Evolutionary conservation across 345 rosid species (phyloP).

Genomic region (Citrus reticulata): DNA sequence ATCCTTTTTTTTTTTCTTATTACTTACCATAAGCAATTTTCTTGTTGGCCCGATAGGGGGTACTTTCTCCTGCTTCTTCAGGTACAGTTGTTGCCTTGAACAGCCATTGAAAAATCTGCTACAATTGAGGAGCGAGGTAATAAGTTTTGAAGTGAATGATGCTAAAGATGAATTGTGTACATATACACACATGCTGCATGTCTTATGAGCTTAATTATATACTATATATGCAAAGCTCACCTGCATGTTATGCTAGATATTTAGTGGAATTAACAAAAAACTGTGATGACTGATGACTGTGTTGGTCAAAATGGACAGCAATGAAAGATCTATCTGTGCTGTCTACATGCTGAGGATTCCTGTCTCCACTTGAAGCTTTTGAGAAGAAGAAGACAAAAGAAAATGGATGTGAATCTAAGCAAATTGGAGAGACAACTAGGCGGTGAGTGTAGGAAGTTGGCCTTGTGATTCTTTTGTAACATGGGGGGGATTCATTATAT

Average conservation of each 20-base stretch:
- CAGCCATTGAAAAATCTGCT: slow-evolving; percentile 68
- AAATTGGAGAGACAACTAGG: slow-evolving; percentile 39
- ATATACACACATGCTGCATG: neutral
- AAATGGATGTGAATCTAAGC: slow-evolving; percentile 33
- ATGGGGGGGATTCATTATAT: slow-evolving; percentile 20
- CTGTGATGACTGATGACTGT: neutral
- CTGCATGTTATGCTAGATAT: slow-evolving; percentile 52
- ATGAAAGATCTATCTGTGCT: slow-evolving; percentile 51
- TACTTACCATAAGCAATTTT: slow-evolving; percentile 21
- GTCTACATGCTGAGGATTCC: slow-evolving; percentile 44
- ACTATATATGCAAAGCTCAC: slow-evolving; percentile 28
- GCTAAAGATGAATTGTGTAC: neutral
- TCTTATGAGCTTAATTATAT: too few relatives aligned
- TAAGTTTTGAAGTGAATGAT: neutral
- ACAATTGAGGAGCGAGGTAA: slow-evolving; percentile 15
- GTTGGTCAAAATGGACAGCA: slow-evolving; percentile 55
- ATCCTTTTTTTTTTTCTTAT: neutral
- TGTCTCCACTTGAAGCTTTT: slow-evolving; percentile 21
- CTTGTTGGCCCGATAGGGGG: slow-evolving; percentile 8
- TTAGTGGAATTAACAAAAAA: neutral
- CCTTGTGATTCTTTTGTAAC: slow-evolving; percentile 33
- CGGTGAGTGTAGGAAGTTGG: slow-evolving; percentile 35
- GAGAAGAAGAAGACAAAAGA: slow-evolving; percentile 50
- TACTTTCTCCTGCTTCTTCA: slow-evolving; percentile 24
- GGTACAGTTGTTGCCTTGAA: slow-evolving; percentile 31